Evolutionary conservation across 257 asterid species (phyloP).

Genomic region (Capsicum chinense): DNA sequence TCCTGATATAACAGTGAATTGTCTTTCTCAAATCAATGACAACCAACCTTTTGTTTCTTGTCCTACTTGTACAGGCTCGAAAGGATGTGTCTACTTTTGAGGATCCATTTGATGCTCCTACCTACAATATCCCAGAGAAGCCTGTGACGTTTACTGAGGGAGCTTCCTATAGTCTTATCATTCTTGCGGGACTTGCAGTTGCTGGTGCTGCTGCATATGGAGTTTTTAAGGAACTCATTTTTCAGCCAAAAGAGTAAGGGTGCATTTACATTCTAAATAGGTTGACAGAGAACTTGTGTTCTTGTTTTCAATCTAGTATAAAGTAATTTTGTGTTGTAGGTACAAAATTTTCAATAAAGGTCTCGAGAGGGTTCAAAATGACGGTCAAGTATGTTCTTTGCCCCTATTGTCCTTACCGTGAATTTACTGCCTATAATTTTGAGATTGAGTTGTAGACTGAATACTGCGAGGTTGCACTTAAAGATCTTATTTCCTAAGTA

Average conservation of each 20-base stretch:
- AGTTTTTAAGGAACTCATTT: constrained; percentile 84
- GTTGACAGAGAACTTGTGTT: constrained; percentile 7
- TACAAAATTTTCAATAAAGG: constrained; percentile 86
- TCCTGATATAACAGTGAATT: not conserved
- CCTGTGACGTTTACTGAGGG: constrained; percentile 95
- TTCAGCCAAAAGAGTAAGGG: constrained; percentile 89
- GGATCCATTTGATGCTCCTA: constrained; percentile 92
- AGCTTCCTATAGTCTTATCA: constrained; percentile 78
- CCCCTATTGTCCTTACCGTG: constrained; percentile 15
- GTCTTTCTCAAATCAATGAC: not conserved
- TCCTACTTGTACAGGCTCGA: constrained; percentile 54
- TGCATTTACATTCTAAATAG: not conserved
- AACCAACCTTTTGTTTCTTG: not conserved
- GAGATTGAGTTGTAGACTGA: constrained; percentile 13
- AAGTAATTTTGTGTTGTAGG: constrained; percentile 47
- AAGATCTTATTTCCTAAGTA: constrained; percentile 14
- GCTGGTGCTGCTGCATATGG: constrained; percentile 89
- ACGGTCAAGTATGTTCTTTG: constrained; percentile 64
- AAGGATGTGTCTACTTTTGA: constrained; percentile 75
- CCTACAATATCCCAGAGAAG: constrained; percentile 91
- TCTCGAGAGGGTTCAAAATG: constrained; percentile 81
- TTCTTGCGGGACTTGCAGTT: constrained; percentile 91
- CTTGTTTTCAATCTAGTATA: constrained; percentile 27
- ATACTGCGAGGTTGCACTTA: not conserved
- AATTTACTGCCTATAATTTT: constrained; percentile 23